These are phyloP conservation scores for Apodospora peruviana DNA, from an alignment of 495 filamentous ascomycete species.

Conservation along the genomic window DNA sequence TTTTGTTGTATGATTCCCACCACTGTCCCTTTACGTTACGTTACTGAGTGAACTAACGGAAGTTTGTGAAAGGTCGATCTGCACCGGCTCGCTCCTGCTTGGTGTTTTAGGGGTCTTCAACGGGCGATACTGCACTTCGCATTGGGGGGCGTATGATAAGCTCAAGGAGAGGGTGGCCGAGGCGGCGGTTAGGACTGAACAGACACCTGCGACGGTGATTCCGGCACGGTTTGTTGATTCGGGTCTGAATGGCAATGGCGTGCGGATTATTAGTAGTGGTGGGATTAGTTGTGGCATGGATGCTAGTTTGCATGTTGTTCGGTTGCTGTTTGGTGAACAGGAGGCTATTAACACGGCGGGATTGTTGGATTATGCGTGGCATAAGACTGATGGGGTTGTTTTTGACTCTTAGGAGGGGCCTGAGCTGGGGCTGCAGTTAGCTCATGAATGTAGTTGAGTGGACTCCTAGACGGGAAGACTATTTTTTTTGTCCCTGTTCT, in stretches of 20 bases:
- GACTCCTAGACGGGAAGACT: no score
- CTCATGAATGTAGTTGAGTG: no score
- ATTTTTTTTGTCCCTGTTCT: no score
- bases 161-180: neutral
- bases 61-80: constrained; percentile 2
- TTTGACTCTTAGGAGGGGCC: neutral
- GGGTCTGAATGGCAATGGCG: neutral
- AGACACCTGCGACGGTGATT: constrained; percentile 1
- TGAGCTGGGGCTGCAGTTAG: neutral
- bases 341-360: constrained; percentile 1
- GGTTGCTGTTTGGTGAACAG: neutral
- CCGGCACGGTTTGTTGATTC: constrained; percentile 10
- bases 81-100: constrained; percentile 11
- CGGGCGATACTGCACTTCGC: constrained; percentile 7
- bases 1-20: constrained; percentile 1
- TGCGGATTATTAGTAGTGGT: constrained; percentile 13
- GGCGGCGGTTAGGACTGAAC: neutral
- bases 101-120: constrained; percentile 9
- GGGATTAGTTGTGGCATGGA: constrained; percentile 10
- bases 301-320: constrained; percentile 7
- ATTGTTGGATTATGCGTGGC: constrained; percentile 11
- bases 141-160: constrained; percentile 2
- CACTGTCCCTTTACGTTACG: neutral
- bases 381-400: constrained; percentile 9
- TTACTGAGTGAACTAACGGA: neutral